Evolutionary conservation across 768 basidiomycete genomes (phyloP).

Genomic region (Rhizopogon vulgaris): DNA sequence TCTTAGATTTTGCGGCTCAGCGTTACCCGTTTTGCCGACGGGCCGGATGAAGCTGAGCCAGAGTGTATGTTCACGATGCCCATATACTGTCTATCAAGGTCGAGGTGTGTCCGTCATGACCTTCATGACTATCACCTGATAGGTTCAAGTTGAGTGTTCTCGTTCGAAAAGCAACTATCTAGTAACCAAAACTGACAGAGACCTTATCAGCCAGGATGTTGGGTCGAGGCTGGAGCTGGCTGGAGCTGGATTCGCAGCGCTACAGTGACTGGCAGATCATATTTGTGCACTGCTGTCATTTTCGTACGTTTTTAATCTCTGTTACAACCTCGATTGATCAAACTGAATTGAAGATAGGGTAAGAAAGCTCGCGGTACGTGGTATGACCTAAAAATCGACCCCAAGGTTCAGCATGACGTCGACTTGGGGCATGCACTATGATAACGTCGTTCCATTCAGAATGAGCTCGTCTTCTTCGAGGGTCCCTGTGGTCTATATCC

Average conservation of each 20-base stretch:
- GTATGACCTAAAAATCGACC: not conserved
- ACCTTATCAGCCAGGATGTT: not conserved
- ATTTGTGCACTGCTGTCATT: not conserved
- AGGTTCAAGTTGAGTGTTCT: not conserved
- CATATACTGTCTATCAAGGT: not conserved
- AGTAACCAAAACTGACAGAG: not conserved
- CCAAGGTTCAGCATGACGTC: not conserved
- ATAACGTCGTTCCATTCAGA: not conserved
- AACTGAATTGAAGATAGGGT: not conserved
- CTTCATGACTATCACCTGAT: no score
- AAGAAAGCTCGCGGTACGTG: not conserved
- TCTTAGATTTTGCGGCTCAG: not conserved
- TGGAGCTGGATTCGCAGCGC: not conserved
- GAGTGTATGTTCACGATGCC: not conserved
- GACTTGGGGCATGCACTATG: not conserved
- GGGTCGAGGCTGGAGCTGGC: not conserved
- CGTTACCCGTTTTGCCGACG: not conserved
- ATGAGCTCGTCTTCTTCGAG: not conserved
- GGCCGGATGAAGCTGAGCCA: not conserved
- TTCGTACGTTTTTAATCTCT: slow-evolving; percentile 1
- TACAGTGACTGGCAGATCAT: no score
- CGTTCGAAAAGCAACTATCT: not conserved
- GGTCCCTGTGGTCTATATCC: not conserved
- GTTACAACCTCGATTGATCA: not conserved
- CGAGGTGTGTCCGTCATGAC: not conserved